Evolutionary conservation across 2,329 filamentous ascomycete genomes (phyloP).

Genomic region (Colletotrichum sp.): DNA sequence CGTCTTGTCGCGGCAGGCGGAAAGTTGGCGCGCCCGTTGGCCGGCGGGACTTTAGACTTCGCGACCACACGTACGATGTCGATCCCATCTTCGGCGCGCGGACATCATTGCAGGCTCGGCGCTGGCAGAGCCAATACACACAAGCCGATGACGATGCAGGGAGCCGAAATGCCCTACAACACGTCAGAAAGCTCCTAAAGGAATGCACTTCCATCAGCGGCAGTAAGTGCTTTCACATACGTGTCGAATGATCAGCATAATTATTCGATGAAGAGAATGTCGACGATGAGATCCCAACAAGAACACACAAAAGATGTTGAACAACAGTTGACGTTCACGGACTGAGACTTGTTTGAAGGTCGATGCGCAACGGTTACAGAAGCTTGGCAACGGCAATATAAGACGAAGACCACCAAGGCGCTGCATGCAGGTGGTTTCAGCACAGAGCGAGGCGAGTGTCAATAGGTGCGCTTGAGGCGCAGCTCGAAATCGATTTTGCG

Average conservation of each 20-base stretch:
- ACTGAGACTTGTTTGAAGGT: neutral
- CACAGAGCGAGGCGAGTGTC: neutral
- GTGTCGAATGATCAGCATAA: neutral
- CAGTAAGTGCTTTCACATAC: neutral
- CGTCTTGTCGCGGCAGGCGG: neutral
- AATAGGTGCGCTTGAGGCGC: neutral
- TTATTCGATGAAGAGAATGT: neutral
- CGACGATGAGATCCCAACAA: neutral
- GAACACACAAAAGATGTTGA: neutral
- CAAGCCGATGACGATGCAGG: neutral
- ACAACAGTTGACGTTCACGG: neutral
- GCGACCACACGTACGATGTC: neutral
- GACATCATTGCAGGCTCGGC: neutral
- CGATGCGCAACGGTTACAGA: slow-evolving; percentile 1
- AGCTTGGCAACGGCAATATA: neutral
- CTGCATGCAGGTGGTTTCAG: slow-evolving; percentile 3
- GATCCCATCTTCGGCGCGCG: slow-evolving; percentile 10
- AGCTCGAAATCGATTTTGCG: neutral
- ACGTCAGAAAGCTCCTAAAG: neutral
- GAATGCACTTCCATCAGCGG: neutral
- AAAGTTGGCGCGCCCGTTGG: neutral
- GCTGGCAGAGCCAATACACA: neutral
- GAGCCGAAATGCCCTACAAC: neutral
- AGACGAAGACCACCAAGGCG: neutral
- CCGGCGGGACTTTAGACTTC: neutral